Evolutionary conservation across 192 early-diverging fungal genomes (phyloP).

Genomic region (Linnemannia schmuckeri): DNA sequence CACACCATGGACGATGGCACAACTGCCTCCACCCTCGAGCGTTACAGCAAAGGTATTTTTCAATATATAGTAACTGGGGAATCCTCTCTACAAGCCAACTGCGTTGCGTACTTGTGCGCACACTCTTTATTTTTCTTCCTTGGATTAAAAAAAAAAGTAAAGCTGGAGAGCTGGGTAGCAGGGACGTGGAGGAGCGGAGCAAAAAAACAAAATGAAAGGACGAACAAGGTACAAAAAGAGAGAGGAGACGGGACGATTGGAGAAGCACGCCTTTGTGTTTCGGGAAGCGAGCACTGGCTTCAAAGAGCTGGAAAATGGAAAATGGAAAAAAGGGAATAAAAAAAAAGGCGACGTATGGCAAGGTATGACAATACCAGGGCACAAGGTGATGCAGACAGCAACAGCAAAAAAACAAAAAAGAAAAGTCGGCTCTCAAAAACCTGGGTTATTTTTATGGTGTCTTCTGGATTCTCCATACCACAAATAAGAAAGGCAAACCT

Average conservation of each 20-base stretch:
- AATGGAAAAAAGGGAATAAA: neutral
- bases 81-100: too few species aligned
- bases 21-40: slow-evolving; percentile 78
- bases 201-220: neutral
- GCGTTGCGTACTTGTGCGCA: neutral
- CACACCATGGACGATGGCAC: slow-evolving; percentile 81
- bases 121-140: neutral
- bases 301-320: neutral
- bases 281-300: slow-evolving; percentile 2
- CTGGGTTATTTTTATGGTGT: neutral
- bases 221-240: neutral
- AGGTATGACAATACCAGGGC: neutral
- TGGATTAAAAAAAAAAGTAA: neutral
- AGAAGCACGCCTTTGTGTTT: neutral
- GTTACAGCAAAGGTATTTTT: slow-evolving; percentile 80
- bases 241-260: neutral
- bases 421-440: slow-evolving; percentile 8
- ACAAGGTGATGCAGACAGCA: neutral
- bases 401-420: neutral
- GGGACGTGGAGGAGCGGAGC: neutral
- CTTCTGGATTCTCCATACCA: slow-evolving; percentile 9
- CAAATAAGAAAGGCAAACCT: neutral
- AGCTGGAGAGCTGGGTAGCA: neutral
- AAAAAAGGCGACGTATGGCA: neutral
- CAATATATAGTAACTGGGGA: neutral